Conservation (phyloP, 2,329 filamentous ascomycete genomes). For the Calonectria ilicicola region DNA sequence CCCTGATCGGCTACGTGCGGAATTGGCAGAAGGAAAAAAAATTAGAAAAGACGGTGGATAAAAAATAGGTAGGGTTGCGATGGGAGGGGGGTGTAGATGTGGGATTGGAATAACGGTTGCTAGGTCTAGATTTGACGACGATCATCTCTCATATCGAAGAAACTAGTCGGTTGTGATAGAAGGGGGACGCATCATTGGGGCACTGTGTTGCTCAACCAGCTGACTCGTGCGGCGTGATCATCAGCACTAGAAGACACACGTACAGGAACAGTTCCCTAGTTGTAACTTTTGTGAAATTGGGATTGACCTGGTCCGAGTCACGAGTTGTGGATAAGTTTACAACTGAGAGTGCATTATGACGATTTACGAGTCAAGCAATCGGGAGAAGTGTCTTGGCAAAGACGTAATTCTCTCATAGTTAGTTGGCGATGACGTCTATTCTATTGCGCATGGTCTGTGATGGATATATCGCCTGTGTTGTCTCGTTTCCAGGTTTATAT, state of each 20-base stretch:
- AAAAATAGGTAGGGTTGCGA: background rate
- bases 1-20: background rate
- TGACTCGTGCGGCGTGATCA: background rate
- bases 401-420: background rate
- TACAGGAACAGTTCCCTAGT: background rate
- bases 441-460: background rate
- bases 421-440: background rate
- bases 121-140: background rate
- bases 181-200: background rate
- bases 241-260: background rate
- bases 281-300: background rate
- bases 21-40: background rate
- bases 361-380: background rate
- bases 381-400: background rate
- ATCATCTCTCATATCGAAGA: background rate
- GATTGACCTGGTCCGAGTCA: background rate
- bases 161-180: background rate
- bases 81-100: background rate
- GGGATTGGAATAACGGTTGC: too few species aligned
- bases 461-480: background rate
- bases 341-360: too few species aligned
- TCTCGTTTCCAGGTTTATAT: background rate
- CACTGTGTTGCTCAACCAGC: background rate
- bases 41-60: background rate
- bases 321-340: background rate